Evolutionary conservation across 148 eudicot species (phyloP).

Genomic region (Amaranthus cruentus): DNA sequence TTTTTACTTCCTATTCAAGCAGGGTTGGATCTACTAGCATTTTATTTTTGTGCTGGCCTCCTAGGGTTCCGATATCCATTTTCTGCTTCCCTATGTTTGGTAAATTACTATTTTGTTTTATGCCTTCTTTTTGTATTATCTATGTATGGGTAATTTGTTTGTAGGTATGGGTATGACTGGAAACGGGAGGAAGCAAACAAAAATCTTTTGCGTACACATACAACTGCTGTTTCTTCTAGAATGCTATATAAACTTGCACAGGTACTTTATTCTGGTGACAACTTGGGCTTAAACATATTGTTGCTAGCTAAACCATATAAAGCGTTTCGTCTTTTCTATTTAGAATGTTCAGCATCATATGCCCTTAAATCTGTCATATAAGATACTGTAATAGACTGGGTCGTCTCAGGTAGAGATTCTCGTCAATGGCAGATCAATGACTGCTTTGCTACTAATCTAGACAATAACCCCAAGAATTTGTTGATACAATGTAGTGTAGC

Average conservation of each 20-base stretch:
- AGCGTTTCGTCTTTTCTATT: not conserved
- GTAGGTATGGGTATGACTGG: constrained; percentile 91
- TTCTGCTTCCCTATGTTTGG: too few species aligned
- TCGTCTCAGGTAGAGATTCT: too few species aligned
- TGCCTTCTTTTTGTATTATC: not conserved
- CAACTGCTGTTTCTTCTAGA: constrained; percentile 97
- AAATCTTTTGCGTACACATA: constrained; percentile 91
- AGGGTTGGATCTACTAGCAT: not conserved
- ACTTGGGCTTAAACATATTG: not conserved
- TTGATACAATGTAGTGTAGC: too few species aligned
- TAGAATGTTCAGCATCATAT: not conserved
- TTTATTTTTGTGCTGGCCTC: not conserved
- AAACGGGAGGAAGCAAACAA: constrained; percentile 89
- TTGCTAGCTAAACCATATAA: not conserved
- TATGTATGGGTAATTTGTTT: constrained; percentile 1
- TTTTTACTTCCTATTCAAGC: not conserved
- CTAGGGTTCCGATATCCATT: too few species aligned
- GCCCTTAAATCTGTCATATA: too few species aligned
- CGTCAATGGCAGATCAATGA: too few species aligned
- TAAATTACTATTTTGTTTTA: not conserved
- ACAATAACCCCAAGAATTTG: too few species aligned
- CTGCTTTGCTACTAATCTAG: too few species aligned
- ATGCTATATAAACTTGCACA: constrained; percentile 87
- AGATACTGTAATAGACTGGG: too few species aligned
- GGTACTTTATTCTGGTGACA: constrained; percentile 33